Conservation (phyloP, 179 eudicot species). For the Vitellaria paradoxa region DNA sequence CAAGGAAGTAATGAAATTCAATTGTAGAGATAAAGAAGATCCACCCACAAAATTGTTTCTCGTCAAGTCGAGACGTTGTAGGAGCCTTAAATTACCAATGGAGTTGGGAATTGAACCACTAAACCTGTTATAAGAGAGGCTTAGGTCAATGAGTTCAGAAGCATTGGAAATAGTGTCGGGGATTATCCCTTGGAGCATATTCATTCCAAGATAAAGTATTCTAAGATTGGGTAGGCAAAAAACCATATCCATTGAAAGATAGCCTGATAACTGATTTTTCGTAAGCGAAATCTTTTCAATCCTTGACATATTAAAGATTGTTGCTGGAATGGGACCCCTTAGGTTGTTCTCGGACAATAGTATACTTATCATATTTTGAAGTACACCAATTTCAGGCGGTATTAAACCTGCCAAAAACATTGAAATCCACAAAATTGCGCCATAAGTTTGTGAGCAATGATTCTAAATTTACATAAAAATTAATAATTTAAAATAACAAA, state of each 20-base stretch:
- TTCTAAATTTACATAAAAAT: no score
- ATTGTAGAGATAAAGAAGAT: no score
- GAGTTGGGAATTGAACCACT: neutral
- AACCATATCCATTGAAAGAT: conserved; percentile 12
- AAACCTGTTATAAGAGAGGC: neutral
- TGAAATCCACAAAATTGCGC: no score
- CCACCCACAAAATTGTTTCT: neutral
- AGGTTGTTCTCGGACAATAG: neutral
- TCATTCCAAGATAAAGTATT: neutral
- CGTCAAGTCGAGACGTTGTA: neutral
- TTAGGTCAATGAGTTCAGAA: neutral
- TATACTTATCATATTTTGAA: neutral
- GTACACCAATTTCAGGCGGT: neutral
- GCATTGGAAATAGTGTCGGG: neutral
- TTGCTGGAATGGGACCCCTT: conserved; percentile 21
- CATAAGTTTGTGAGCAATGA: no score
- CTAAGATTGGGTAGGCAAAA: neutral
- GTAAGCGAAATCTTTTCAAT: neutral
- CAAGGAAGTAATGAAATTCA: neutral
- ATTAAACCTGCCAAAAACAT: neutral
- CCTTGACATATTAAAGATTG: conserved; percentile 29
- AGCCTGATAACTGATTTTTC: conserved; percentile 21
- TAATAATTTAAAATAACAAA: no score
- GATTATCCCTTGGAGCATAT: neutral
- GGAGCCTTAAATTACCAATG: neutral